phyloP scores from a whole-genome alignment of 176 grass and related monocot genomes.

The Paspalum vaginatum region DNA sequence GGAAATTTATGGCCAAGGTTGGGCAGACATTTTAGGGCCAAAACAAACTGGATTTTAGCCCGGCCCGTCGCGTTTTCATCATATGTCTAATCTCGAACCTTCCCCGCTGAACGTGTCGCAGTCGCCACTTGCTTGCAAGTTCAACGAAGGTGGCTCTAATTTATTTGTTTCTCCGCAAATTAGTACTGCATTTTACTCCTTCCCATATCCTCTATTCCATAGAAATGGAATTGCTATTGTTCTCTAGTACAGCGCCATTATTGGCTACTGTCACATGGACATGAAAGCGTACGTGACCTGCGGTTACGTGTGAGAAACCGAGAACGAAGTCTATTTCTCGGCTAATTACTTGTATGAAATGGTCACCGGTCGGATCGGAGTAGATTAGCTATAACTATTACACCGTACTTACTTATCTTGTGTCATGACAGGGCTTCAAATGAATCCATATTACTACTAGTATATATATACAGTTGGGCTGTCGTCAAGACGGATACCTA shows the following conservation, averaged over 20 bases:
- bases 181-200: not conserved
- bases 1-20: too few relatives aligned
- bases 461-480: not conserved
- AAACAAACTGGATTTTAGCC: too few relatives aligned
- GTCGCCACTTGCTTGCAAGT: not conserved
- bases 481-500: not conserved
- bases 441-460: too few relatives aligned
- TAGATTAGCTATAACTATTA: too few relatives aligned
- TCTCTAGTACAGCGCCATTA: not conserved
- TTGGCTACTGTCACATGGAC: not conserved
- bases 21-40: too few relatives aligned
- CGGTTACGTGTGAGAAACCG: not conserved
- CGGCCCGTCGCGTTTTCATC: too few relatives aligned
- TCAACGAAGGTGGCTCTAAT: not conserved
- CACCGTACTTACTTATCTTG: not conserved
- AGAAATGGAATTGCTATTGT: not conserved
- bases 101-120: not conserved
- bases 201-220: not conserved
- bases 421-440: not conserved
- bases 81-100: not conserved
- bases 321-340: not conserved
- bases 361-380: not conserved
- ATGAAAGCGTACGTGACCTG: not conserved
- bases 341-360: conserved; percentile 6
- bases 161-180: not conserved